Conservation (phyloP, 148 eudicot genomes). For the Silene latifolia region DNA sequence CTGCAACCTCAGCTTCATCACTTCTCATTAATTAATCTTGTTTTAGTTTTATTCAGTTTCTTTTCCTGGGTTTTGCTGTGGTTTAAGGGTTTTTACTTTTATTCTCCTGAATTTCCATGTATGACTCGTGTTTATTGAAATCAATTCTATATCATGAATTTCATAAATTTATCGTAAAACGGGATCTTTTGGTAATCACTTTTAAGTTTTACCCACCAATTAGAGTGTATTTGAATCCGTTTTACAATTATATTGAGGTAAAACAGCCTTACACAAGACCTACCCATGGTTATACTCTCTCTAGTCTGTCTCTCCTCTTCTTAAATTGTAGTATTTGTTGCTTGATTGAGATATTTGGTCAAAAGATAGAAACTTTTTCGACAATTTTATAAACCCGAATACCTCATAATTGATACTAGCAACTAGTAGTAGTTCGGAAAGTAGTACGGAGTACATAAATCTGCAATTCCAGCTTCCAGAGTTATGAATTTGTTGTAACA, state of each 20-base stretch:
- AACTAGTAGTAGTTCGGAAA: neutral
- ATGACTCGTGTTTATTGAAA: too few relatives aligned
- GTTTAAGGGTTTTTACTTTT: slow-evolving; percentile 16
- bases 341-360: neutral
- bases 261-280: too few relatives aligned
- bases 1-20: neutral
- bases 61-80: slow-evolving; percentile 16
- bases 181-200: too few relatives aligned
- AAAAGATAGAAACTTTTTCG: neutral
- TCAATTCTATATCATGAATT: too few relatives aligned
- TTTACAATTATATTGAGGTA: too few relatives aligned
- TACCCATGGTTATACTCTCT: too few relatives aligned
- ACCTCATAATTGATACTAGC: neutral
- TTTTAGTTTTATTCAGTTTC: neutral
- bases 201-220: too few relatives aligned
- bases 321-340: neutral
- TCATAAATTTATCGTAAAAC: too few relatives aligned
- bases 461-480: too few relatives aligned
- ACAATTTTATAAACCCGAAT: neutral
- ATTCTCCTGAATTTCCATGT: neutral
- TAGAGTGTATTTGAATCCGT: too few relatives aligned
- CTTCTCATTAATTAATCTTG: neutral
- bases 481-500: neutral
- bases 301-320: neutral
- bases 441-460: too few relatives aligned